phyloP scores from a whole-genome alignment of 495 filamentous ascomycete species.

The Copromyces sp. region DNA sequence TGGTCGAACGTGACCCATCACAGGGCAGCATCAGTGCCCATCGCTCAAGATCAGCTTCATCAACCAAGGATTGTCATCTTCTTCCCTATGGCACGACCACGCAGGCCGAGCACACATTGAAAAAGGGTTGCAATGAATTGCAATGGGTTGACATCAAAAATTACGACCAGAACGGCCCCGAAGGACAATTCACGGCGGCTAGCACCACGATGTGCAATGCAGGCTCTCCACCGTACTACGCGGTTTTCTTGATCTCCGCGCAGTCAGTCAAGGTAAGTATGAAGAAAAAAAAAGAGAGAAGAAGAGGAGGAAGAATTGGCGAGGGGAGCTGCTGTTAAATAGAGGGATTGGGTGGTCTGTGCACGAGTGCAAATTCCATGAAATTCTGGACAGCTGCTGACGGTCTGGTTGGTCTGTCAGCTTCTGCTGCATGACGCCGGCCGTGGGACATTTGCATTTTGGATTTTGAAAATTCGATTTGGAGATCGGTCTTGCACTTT shows the following conservation, averaged over 20 bases:
- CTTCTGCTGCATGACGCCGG: not conserved
- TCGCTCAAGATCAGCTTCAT: not conserved
- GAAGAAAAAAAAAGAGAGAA: slow-evolving; percentile 13
- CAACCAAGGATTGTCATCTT: not conserved
- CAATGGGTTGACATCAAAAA: slow-evolving; percentile 9
- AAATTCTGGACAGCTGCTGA: not conserved
- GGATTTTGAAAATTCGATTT: not conserved
- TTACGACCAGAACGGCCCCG: slow-evolving; percentile 15
- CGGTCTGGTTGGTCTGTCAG: not conserved
- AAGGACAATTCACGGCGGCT: slow-evolving; percentile 14
- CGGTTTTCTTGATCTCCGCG: slow-evolving; percentile 9
- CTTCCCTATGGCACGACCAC: slow-evolving; percentile 13
- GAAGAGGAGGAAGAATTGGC: slow-evolving; percentile 6
- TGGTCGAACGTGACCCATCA: no score
- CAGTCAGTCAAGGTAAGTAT: slow-evolving; percentile 18
- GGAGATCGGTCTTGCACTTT: not conserved
- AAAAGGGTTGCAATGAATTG: slow-evolving; percentile 8
- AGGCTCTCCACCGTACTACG: slow-evolving; percentile 11
- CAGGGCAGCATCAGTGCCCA: not conserved
- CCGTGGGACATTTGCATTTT: not conserved
- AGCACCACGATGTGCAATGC: slow-evolving; percentile 15
- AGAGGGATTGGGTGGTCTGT: slow-evolving; percentile 1
- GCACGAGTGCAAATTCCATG: slow-evolving; percentile 3
- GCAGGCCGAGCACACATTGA: slow-evolving; percentile 10
- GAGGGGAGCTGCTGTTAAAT: not conserved